These are phyloP conservation scores for Leccinum longicurvipes DNA, from an alignment of 768 basidiomycete species.

Conservation along the genomic window DNA sequence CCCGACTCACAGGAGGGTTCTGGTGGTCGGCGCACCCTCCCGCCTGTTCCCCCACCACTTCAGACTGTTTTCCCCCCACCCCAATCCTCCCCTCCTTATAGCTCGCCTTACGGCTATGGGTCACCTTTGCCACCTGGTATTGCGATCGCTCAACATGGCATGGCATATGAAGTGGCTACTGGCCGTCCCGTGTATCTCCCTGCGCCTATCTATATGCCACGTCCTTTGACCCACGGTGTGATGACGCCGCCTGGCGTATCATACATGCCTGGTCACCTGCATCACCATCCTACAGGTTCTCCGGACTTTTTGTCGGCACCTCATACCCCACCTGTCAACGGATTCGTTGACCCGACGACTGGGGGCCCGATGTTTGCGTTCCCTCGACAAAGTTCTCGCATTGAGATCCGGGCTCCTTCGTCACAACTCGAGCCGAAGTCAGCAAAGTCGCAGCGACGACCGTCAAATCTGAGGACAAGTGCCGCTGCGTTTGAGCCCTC, in stretches of 20 bases:
- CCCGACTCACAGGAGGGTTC: slow-evolving; percentile 21
- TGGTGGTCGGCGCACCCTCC: slow-evolving; percentile 27
- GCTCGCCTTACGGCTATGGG: slow-evolving; percentile 64
- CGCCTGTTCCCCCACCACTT: slow-evolving; percentile 40
- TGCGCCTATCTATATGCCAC: slow-evolving; percentile 63
- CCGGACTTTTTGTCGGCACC: slow-evolving; percentile 62
- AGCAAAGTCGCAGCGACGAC: slow-evolving; percentile 27
- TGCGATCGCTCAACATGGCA: slow-evolving; percentile 68
- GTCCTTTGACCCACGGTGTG: slow-evolving; percentile 59
- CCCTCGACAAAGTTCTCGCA: slow-evolving; percentile 65
- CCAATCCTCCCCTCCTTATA: slow-evolving; percentile 54
- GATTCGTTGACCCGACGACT: slow-evolving; percentile 63
- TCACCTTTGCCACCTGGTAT: slow-evolving; percentile 65
- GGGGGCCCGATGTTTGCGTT: slow-evolving; percentile 72
- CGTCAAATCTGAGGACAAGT: slow-evolving; percentile 46
- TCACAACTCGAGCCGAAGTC: slow-evolving; percentile 25
- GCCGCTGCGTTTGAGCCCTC: slow-evolving; percentile 51
- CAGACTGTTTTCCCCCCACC: slow-evolving; percentile 42
- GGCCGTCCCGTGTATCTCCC: slow-evolving; percentile 77
- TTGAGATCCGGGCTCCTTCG: slow-evolving; percentile 71
- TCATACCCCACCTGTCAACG: slow-evolving; percentile 58
- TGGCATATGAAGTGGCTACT: slow-evolving; percentile 79
- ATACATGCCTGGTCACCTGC: slow-evolving; percentile 62
- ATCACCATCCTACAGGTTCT: slow-evolving; percentile 54
- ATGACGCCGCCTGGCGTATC: slow-evolving; percentile 45